These are phyloP conservation scores for Fistulifera solaris DNA, from an alignment of 108 stramenopile species.

Conservation along the genomic window DNA sequence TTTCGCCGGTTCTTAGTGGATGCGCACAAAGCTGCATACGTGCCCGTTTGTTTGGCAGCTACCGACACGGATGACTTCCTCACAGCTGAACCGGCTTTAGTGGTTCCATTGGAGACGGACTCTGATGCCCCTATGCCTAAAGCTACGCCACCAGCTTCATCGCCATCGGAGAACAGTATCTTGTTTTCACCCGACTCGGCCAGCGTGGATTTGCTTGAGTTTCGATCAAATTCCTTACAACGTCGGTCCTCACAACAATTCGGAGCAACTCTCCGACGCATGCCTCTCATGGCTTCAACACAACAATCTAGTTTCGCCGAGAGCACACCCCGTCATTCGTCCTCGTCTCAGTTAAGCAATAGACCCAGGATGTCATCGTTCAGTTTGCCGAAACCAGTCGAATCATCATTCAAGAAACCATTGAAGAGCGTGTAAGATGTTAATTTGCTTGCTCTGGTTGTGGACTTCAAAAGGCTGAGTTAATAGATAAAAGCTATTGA, in stretches of 20 bases:
- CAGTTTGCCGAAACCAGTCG: too few species aligned
- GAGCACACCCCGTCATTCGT: too few species aligned
- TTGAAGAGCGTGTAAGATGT: too few species aligned
- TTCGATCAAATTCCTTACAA: not conserved
- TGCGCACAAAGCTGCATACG: slow-evolving; percentile 83
- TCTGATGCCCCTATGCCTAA: not conserved
- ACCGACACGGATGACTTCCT: slow-evolving; percentile 19
- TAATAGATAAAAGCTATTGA: too few species aligned
- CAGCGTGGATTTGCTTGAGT: not conserved
- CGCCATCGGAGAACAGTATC: not conserved
- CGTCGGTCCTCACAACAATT: not conserved
- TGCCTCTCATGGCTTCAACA: too few species aligned
- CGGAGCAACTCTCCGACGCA: not conserved
- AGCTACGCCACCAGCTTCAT: not conserved
- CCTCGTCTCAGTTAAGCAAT: too few species aligned
- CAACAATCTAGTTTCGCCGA: too few species aligned
- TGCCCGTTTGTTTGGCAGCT: slow-evolving; percentile 78
- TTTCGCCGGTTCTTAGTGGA: slow-evolving; percentile 77
- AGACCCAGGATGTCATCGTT: too few species aligned
- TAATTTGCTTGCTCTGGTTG: too few species aligned
- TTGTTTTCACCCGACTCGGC: not conserved
- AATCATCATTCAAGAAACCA: too few species aligned
- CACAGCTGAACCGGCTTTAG: slow-evolving; percentile 39
- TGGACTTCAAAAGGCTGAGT: too few species aligned
- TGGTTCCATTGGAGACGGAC: slow-evolving; percentile 9